Evolutionary conservation across 169 alveolate genomes (phyloP).

Genomic region (Plasmodium fragile): DNA sequence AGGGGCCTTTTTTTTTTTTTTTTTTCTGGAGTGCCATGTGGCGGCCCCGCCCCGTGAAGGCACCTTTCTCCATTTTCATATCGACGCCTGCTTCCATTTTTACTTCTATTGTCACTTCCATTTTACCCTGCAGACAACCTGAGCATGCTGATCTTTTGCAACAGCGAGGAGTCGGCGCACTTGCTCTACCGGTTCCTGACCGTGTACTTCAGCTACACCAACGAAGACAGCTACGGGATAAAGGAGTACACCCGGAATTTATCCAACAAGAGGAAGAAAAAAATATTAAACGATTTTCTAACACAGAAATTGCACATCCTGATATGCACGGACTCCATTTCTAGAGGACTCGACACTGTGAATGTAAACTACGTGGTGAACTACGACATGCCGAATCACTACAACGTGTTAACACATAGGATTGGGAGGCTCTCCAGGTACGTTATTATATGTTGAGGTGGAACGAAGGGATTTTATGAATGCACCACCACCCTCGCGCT

Average conservation of each 20-base stretch:
- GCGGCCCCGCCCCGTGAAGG: not conserved
- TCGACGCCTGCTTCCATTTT: not conserved
- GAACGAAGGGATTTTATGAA: not conserved
- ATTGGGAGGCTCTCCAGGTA: constrained; percentile 71
- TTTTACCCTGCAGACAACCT: constrained; percentile 9
- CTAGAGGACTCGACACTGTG: constrained; percentile 94
- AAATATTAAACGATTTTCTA: constrained; percentile 22
- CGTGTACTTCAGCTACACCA: constrained; percentile 47
- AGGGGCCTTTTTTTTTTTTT: not conserved
- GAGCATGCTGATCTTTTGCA: constrained; percentile 54
- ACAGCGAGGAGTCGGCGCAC: constrained; percentile 21
- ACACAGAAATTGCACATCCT: constrained; percentile 78
- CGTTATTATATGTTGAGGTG: not conserved
- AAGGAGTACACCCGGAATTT: constrained; percentile 36
- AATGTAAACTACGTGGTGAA: constrained; percentile 91
- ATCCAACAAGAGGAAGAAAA: constrained; percentile 2
- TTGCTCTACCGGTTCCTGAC: constrained; percentile 36
- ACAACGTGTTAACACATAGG: constrained; percentile 60
- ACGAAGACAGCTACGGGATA: not conserved
- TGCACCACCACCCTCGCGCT: not conserved
- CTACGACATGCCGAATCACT: constrained; percentile 92
- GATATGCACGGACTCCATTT: constrained; percentile 94
- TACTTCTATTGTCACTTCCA: not conserved
- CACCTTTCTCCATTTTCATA: not conserved
- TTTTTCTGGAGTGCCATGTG: not conserved